Evolutionary conservation across 345 rosid genomes (phyloP).

Genomic region (Murraya paniculata): DNA sequence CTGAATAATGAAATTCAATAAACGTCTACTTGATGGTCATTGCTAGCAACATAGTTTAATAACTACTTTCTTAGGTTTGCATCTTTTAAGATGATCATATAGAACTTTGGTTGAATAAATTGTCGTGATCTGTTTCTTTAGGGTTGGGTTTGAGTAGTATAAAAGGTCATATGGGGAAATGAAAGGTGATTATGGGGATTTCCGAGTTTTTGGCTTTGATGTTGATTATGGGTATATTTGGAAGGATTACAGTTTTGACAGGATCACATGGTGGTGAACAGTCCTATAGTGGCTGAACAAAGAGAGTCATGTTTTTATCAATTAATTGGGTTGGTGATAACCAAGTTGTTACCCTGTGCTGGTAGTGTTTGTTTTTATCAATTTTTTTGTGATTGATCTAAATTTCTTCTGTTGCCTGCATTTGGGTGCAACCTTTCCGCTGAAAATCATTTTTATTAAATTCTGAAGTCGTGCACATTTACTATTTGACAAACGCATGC

Average conservation of each 20-base stretch:
- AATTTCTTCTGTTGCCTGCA: not conserved
- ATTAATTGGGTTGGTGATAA: not conserved
- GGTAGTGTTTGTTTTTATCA: not conserved
- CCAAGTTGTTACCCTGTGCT: not conserved
- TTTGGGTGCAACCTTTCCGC: not conserved
- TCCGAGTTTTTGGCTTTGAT: not conserved
- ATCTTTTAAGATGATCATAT: not conserved
- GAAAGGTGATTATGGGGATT: not conserved
- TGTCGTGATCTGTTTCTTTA: not conserved
- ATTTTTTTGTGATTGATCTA: not conserved
- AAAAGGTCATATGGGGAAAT: not conserved
- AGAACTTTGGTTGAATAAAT: not conserved
- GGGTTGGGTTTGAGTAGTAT: not conserved
- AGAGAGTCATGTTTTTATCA: not conserved
- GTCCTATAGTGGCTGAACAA: not conserved
- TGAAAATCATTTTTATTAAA: not conserved
- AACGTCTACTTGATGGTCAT: not conserved
- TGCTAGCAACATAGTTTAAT: not conserved
- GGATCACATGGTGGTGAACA: not conserved
- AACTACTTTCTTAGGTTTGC: not conserved
- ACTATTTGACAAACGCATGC: not conserved
- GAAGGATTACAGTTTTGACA: not conserved
- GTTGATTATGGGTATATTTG: conserved; percentile 1
- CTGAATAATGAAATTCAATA: not conserved
- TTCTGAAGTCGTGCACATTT: not conserved